Conservation (phyloP, 1,139 yeast genomes). For the Hemisphaericaspora subhashii region DNA sequence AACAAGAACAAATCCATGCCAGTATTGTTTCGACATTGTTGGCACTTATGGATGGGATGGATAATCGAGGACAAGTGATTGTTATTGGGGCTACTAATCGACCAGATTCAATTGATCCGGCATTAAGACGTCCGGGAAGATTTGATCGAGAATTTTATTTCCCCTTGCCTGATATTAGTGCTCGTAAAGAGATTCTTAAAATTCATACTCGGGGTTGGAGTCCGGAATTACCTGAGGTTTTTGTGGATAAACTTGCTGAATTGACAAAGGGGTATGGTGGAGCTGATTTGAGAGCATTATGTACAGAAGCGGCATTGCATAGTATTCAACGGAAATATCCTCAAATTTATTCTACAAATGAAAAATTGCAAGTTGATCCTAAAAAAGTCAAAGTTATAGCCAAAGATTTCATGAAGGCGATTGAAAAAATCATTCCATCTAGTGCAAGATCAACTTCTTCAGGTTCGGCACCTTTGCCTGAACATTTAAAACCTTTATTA, state of each 20-base stretch:
- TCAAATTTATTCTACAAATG: slow-evolving; percentile 79
- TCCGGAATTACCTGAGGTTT: slow-evolving; percentile 61
- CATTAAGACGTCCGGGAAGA: slow-evolving; percentile 94
- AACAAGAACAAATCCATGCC: slow-evolving; percentile 97
- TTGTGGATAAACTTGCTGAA: slow-evolving; percentile 68
- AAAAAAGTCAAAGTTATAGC: slow-evolving; percentile 73
- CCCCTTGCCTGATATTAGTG: slow-evolving; percentile 83
- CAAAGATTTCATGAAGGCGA: slow-evolving; percentile 81
- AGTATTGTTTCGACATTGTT: slow-evolving; percentile 91
- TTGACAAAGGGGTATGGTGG: slow-evolving; percentile 97
- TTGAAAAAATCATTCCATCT: slow-evolving; percentile 88
- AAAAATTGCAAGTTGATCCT: slow-evolving; percentile 75
- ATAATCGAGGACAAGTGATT: slow-evolving; percentile 91
- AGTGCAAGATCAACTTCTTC: slow-evolving; percentile 83
- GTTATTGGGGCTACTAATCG: slow-evolving; percentile 98
- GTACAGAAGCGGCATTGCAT: slow-evolving; percentile 93
- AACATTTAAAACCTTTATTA: slow-evolving; percentile 64
- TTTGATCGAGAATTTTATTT: slow-evolving; percentile 96
- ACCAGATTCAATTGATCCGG: slow-evolving; percentile 98
- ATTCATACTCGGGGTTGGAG: slow-evolving; percentile 92
- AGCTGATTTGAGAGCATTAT: slow-evolving; percentile 90
- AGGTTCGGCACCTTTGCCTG: slow-evolving; percentile 78
- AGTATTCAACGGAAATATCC: slow-evolving; percentile 93
- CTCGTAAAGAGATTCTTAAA: slow-evolving; percentile 73
- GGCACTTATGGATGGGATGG: slow-evolving; percentile 99